Conservation (phyloP, 768 basidiomycete species). For the Cubamyces lactineus region DNA sequence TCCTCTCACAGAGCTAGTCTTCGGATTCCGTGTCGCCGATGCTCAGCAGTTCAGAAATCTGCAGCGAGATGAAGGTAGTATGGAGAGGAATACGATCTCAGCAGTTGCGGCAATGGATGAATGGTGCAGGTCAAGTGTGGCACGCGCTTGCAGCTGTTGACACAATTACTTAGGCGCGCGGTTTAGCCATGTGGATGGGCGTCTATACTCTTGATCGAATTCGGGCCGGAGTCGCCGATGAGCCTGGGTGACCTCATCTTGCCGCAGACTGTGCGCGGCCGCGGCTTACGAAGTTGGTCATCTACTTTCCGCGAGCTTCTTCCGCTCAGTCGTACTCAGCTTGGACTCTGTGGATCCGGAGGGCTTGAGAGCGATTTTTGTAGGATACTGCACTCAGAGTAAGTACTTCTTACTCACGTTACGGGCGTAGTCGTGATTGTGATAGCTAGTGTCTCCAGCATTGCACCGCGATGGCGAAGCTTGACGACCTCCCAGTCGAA, state of each 20-base stretch:
- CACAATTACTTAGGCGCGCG: no score
- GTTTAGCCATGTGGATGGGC: background rate
- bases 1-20: background rate
- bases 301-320: background rate
- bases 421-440: background rate
- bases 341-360: no score
- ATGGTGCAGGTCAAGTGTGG: no score
- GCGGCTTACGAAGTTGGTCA: background rate
- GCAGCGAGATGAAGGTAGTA: no score
- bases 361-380: background rate
- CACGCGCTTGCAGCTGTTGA: no score
- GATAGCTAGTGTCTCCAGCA: no score
- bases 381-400: background rate
- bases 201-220: background rate
- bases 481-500: constrained; percentile 53
- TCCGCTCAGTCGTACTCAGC: no score
- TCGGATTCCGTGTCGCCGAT: background rate
- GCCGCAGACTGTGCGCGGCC: no score
- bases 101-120: no score
- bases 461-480: constrained; percentile 15
- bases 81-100: no score
- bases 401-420: background rate
- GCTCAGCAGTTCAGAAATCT: no score
- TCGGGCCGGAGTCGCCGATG: background rate
- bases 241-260: constrained; percentile 9